Evolutionary conservation across 495 filamentous ascomycete species (phyloP).

Genomic region (Trichoderma asperelloides): DNA sequence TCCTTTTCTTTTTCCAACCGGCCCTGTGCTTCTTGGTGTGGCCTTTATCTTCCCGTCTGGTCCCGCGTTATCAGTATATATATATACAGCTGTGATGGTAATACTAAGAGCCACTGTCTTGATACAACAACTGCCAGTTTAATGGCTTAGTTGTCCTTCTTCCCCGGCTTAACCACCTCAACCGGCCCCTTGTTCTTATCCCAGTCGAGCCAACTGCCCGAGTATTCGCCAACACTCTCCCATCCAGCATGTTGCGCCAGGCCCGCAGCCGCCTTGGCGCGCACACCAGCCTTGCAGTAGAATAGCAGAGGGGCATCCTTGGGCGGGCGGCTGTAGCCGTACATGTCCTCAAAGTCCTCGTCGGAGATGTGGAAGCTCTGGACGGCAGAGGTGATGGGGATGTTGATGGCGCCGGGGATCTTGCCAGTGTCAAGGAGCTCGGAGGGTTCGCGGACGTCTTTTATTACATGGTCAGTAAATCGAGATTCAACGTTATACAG

Average conservation of each 20-base stretch:
- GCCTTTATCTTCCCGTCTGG: no score
- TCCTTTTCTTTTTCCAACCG: neutral
- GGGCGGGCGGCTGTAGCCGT: slow-evolving; percentile 56
- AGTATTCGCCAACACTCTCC: slow-evolving; percentile 66
- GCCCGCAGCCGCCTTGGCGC: slow-evolving; percentile 69
- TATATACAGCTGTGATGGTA: no score
- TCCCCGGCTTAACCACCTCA: neutral
- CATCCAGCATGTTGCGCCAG: slow-evolving; percentile 73
- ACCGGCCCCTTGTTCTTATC: slow-evolving; percentile 1
- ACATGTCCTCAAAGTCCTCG: slow-evolving; percentile 70
- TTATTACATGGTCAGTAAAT: neutral
- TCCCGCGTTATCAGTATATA: no score
- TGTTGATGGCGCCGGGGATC: slow-evolving; percentile 71
- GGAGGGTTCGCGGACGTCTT: slow-evolving; percentile 76
- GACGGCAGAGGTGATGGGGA: slow-evolving; percentile 68
- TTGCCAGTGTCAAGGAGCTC: slow-evolving; percentile 61
- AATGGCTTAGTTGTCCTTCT: neutral
- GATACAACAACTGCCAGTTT: neutral
- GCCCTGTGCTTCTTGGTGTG: no score
- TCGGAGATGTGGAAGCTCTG: slow-evolving; percentile 64
- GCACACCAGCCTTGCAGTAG: slow-evolving; percentile 87
- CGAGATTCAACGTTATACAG: neutral
- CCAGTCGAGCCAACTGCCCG: slow-evolving; percentile 91
- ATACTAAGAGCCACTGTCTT: neutral
- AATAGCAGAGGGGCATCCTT: slow-evolving; percentile 59